Base-by-base conservation (phyloP, 2,329 filamentous ascomycete genomes). In the Fusarium udum region DNA sequence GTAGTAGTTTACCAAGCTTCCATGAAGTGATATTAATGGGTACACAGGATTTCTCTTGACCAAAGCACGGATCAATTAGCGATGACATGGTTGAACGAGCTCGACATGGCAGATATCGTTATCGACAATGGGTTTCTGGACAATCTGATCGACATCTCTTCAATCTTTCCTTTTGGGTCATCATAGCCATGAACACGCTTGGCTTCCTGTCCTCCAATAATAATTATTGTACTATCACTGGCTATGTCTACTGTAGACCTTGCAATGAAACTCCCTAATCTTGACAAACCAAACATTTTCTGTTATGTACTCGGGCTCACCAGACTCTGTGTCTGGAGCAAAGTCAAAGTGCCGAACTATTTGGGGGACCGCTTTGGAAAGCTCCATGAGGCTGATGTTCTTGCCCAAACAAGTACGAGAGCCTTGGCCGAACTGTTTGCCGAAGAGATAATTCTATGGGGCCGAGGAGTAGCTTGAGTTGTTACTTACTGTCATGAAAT, bases 1-100 rank as follows among this genome's bases (percentile, higher is more conserved):
- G 52, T 24, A 20, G 0, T 20, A 20, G 2, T 0, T 55, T 55
- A 1, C 3, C 7, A 4, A 40, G 10, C 7, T 14, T 6, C 8
- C 1, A 10, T 6, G 0, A 1, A 4, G 36, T 9, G 12, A 9
- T 31, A n/a, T 16, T 55, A 12, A 55, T 10, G 6, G 18, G 3
- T 20, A 1, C 12, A 8, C 4, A 56, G 52, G 8, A 42, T 56
- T 20, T 43, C 22, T 0, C 20, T 56, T 2, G 22, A 28, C 4
- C 36, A 56, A 3, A 42, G 37, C 26, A 56, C 52, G 2, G 37
- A 56, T 32, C 52, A 56, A 1, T 9, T 56, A 2, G 52, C 52
- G 4, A 56, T 31, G 22, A 42, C 52, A 2, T 56, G 52, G 52
- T 56, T 56, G 26, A 56, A 56, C 31, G 52, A 56, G 20, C 52